Percentiles rank a stretch among this genome's conserved stretches.
Evolutionary conservation across 306 rosid species (phyloP).

Genomic region (Crotalaria pallida): DNA sequence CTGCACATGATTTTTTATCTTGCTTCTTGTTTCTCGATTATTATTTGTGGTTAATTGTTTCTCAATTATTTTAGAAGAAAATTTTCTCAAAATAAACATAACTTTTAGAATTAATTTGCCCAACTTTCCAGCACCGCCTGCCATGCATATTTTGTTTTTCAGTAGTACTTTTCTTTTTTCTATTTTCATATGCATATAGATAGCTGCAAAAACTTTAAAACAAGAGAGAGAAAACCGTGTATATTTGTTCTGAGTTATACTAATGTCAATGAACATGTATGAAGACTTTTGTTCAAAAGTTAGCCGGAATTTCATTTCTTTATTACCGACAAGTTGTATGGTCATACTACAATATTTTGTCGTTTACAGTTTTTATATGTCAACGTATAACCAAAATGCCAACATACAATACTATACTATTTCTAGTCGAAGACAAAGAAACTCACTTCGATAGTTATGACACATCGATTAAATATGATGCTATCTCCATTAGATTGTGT

Average conservation of each 20-base stretch:
- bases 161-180: no score
- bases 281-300: constrained; percentile 11
- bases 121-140: no score
- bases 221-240: constrained; percentile 17
- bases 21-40: no score
- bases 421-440: neutral
- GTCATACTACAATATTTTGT: constrained; percentile 22
- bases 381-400: neutral
- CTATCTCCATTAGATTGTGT: neutral
- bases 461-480: neutral
- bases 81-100: no score
- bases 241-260: constrained; percentile 17
- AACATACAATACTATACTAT: neutral
- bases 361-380: neutral
- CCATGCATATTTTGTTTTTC: no score
- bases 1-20: no score
- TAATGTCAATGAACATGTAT: constrained; percentile 32
- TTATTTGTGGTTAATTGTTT: no score
- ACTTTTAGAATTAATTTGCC: no score
- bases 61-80: no score
- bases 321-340: constrained; percentile 32
- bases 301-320: neutral
- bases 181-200: no score
- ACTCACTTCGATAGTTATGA: neutral
- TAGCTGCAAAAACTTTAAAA: no score